These are phyloP conservation scores for Metschnikowia lachancei DNA, from an alignment of 805 yeast genomes.

Conservation along the genomic window DNA sequence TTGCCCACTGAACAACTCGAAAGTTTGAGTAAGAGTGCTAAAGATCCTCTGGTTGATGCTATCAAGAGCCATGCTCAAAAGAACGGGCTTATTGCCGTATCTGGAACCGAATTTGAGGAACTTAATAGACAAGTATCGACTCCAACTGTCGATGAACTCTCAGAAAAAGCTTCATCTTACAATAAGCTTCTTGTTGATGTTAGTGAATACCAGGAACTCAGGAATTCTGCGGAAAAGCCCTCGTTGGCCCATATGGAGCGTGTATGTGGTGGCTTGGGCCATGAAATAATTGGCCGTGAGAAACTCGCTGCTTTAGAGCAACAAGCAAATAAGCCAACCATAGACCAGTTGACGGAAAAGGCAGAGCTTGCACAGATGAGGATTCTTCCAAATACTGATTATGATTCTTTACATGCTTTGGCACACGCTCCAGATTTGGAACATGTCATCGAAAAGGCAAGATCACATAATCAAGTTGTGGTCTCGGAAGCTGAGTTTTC, in stretches of 20 bases:
- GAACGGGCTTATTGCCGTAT: conserved; percentile 2
- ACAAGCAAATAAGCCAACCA: conserved; percentile 19
- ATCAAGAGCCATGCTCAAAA: conserved; percentile 7
- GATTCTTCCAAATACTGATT: conserved; percentile 7
- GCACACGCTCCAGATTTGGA: conserved; percentile 20
- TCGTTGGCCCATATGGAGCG: conserved; percentile 18
- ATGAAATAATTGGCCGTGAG: conserved; percentile 8
- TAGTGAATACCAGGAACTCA: conserved; percentile 14
- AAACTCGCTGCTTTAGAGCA: conserved; percentile 13
- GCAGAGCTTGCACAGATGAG: conserved; percentile 1
- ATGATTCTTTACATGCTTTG: conserved; percentile 10
- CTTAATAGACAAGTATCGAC: conserved; percentile 10
- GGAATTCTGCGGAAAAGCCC: conserved; percentile 31
- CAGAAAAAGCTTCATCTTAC: conserved; percentile 4
- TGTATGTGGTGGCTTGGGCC: conserved; percentile 18
- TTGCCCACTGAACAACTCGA: conserved; percentile 10
- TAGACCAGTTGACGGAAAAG: conserved; percentile 18
- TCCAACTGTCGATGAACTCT: conserved; percentile 19
- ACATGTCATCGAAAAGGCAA: conserved; percentile 17
- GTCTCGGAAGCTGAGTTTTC: neutral
- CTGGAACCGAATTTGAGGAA: conserved; percentile 3
- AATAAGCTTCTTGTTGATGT: conserved; percentile 6
- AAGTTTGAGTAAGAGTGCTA: conserved; percentile 9
- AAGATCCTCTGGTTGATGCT: conserved; percentile 17
- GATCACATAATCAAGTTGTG: conserved; percentile 2